Base-by-base conservation (phyloP, 345 rosid genomes). In the Hypericum perforatum region DNA sequence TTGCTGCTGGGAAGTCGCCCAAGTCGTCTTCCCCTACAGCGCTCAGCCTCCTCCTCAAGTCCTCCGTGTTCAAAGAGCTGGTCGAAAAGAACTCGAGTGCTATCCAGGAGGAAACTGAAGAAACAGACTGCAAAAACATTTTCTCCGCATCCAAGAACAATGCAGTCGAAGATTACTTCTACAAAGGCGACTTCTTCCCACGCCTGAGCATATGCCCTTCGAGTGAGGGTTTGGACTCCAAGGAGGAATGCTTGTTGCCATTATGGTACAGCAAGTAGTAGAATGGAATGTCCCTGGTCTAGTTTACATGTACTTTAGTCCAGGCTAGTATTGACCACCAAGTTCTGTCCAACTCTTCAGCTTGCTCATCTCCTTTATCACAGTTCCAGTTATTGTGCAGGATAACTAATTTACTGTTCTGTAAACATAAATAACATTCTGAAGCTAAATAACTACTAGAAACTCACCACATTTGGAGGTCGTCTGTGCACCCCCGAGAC, bases 11-110 rank as follows among this genome's bases (percentile, higher is more conserved):
- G 9, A 63, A 42, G 11, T 6, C 63, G 50, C 45, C 64, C 11
- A 60, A 40, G 45, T 56, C 76, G 7, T 49, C 76, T 42, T 53
- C 81, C 29, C 56, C 82, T 14, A 63, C 82, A 5, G 83, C 83
- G 14, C 72, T 74, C 8, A 37, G 79, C 36, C 74, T 72, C 49
- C 77, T 78, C 65, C 68, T 74, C 13, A 72, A 70, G 43, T 74
- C 83, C 12, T 70, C 80, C 0, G 37, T 78, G 44, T 78, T 67
- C 38, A 72, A 64, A 48, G 69, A 78, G 46, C 70, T 78, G 6
- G 76, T 78, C 6, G 74, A 78, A 60, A 68, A 70, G 59, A 78
- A 70, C 62, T 49, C 53, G 46, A 64, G 58, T 37, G 11, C 48
- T 39, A n/a, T 39, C 22, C 16, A 7, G 2, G 46, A 63, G 14